Conservation (phyloP, 1,284 basidiomycete genomes). For the Trametes hirsuta region DNA sequence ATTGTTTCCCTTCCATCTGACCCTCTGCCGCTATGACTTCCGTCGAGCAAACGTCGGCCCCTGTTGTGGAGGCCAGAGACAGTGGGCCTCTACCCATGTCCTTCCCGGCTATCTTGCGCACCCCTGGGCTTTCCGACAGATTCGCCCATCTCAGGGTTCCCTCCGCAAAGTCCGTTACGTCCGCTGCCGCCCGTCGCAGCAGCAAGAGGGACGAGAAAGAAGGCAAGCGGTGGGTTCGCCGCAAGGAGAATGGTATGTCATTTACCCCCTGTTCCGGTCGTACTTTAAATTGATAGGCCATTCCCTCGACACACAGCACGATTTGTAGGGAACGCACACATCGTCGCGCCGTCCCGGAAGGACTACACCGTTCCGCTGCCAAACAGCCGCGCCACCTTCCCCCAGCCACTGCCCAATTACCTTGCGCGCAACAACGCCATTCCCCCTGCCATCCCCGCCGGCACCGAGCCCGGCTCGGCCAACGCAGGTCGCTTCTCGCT, state of each 20-base stretch:
- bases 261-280: background rate
- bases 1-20: too few relatives aligned
- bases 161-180: slow-evolving; percentile 19
- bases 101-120: slow-evolving; percentile 70
- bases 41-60: too few relatives aligned
- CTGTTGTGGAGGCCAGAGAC: background rate
- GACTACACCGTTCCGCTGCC: slow-evolving; percentile 57
- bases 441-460: slow-evolving; percentile 46
- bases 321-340: slow-evolving; percentile 72
- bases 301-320: slow-evolving; percentile 47
- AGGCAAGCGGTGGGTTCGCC: slow-evolving; percentile 74
- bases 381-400: slow-evolving; percentile 61
- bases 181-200: slow-evolving; percentile 37
- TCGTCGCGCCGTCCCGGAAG: slow-evolving; percentile 57
- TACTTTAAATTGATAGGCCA: background rate
- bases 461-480: slow-evolving; percentile 54
- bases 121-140: slow-evolving; percentile 52
- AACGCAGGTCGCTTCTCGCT: slow-evolving; percentile 77
- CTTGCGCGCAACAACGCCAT: slow-evolving; percentile 62
- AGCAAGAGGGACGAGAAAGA: slow-evolving; percentile 58
- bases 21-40: too few relatives aligned
- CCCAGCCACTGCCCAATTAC: slow-evolving; percentile 70
- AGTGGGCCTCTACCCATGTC: slow-evolving; percentile 57
- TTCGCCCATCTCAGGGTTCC: slow-evolving; percentile 52
- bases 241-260: slow-evolving; percentile 73